Percentiles rank a stretch among this genome's conserved stretches.
Evolutionary conservation across 495 filamentous ascomycete genomes (phyloP).

Genomic region (Daldinia decipiens): DNA sequence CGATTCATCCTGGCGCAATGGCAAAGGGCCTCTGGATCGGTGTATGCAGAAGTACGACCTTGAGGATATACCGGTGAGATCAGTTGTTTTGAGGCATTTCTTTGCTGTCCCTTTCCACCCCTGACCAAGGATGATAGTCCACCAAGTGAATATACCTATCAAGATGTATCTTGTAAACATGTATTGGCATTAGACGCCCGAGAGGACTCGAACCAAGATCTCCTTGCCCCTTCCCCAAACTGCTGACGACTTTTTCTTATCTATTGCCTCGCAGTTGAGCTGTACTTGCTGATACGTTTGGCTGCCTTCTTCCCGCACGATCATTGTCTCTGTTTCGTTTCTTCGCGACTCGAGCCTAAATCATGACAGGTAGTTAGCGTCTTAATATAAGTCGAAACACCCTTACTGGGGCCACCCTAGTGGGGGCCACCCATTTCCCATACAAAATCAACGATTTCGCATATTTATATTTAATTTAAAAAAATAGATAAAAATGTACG

Average conservation of each 20-base stretch:
- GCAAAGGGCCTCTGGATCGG: background rate
- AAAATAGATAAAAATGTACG: no score
- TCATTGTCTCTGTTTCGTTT: background rate
- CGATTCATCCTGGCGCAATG: background rate
- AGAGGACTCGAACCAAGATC: no score
- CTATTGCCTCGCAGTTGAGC: background rate
- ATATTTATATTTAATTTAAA: no score
- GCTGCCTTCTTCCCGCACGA: background rate
- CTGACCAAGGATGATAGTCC: no score
- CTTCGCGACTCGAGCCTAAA: conserved; percentile 23
- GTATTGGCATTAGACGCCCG: no score
- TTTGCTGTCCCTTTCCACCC: background rate
- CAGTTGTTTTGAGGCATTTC: background rate
- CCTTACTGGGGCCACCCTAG: no score
- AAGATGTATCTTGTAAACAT: no score
- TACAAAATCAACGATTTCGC: no score
- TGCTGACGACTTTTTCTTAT: background rate
- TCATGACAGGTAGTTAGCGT: conserved; percentile 5
- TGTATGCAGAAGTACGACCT: background rate
- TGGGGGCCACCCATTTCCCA: no score
- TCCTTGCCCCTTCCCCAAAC: background rate
- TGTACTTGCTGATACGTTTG: background rate
- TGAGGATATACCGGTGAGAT: background rate
- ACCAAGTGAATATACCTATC: no score
- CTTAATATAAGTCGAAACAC: no score